Evolutionary conservation across 805 yeast species (phyloP).

Genomic region (Schwanniomyces pseudopolymorphus): DNA sequence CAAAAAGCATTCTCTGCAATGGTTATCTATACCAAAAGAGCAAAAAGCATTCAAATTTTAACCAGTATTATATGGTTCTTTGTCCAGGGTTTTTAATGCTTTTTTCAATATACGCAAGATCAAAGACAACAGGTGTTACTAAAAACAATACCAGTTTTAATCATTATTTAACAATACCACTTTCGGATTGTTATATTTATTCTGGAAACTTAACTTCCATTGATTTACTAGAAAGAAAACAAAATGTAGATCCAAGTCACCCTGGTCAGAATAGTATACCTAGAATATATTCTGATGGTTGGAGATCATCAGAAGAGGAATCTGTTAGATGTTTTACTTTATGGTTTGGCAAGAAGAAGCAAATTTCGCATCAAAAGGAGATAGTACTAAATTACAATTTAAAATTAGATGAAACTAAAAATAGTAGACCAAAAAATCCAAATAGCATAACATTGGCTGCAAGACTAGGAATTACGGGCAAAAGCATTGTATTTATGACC

Average conservation of each 20-base stretch:
- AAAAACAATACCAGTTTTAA: constrained; percentile 49
- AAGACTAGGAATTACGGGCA: constrained; percentile 66
- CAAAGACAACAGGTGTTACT: constrained; percentile 44
- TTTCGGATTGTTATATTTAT: constrained; percentile 70
- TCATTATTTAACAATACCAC: constrained; percentile 58
- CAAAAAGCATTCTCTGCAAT: constrained; percentile 57
- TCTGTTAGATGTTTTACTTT: constrained; percentile 73
- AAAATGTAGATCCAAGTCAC: constrained; percentile 44
- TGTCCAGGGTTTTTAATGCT: constrained; percentile 69
- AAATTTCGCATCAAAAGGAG: constrained; percentile 28
- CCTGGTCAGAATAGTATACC: constrained; percentile 66
- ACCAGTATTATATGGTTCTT: constrained; percentile 57
- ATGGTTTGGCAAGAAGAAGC: constrained; percentile 74
- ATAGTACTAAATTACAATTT: constrained; percentile 10
- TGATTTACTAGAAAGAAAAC: constrained; percentile 52
- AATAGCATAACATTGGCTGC: constrained; percentile 46
- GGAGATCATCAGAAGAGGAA: constrained; percentile 80
- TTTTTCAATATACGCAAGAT: constrained; percentile 51
- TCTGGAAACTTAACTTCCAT: constrained; percentile 62
- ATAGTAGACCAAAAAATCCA: constrained; percentile 34
- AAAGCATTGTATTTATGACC: constrained; percentile 72
- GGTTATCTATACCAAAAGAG: constrained; percentile 72
- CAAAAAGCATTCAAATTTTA: constrained; percentile 66
- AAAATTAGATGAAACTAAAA: constrained; percentile 2
- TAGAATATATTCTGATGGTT: constrained; percentile 75